Evolutionary conservation across 169 alveolate species (phyloP).

Genomic region (Plasmodium falciparum): DNA sequence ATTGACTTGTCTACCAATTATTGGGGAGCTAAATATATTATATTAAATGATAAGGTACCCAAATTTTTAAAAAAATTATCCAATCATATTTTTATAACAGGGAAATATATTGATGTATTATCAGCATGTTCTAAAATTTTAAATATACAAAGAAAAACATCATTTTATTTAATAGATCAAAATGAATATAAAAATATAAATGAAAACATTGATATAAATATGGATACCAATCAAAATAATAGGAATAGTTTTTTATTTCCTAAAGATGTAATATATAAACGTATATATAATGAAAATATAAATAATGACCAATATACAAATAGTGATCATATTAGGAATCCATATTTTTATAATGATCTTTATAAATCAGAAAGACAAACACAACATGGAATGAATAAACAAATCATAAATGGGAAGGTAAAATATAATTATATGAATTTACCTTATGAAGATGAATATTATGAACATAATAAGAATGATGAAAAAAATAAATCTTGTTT

Average conservation of each 20-base stretch:
- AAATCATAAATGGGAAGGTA: neutral
- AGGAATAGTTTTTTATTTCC: neutral
- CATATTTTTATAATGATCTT: no score
- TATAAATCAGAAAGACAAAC: no score
- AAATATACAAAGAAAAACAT: slow-evolving; percentile 1
- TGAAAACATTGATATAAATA: neutral
- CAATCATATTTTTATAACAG: slow-evolving; percentile 64
- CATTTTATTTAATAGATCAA: neutral
- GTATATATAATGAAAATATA: neutral
- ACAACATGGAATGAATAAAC: neutral
- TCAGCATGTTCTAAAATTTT: slow-evolving; percentile 60
- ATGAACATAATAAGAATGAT: neutral
- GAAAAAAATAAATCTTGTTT: slow-evolving; percentile 24
- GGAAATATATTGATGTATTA: slow-evolving; percentile 64
- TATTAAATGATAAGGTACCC: slow-evolving; percentile 51
- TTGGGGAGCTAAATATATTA: slow-evolving; percentile 76
- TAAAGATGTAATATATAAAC: no score
- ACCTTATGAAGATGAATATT: slow-evolving; percentile 2
- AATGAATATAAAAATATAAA: neutral
- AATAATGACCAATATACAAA: neutral
- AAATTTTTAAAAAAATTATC: slow-evolving; percentile 31
- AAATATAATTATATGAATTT: neutral
- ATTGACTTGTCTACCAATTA: slow-evolving; percentile 69
- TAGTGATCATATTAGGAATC: neutral
- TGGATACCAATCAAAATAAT: neutral